Conservation (phyloP, 257 asterid species). For the Solanum etuberosum region DNA sequence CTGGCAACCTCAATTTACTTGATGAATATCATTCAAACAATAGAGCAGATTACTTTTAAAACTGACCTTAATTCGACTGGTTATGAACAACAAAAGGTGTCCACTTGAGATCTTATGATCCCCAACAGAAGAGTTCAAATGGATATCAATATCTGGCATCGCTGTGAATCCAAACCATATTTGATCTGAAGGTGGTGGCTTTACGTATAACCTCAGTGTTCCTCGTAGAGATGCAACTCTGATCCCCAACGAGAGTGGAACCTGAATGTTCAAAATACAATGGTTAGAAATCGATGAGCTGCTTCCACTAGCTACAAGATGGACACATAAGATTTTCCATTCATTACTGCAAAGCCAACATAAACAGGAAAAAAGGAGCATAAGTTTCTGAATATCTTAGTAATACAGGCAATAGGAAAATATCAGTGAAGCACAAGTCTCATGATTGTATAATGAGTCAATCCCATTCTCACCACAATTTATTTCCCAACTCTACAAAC, state of each 20-base stretch:
- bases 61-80: slow-evolving; percentile 76
- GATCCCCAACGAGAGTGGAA: slow-evolving; percentile 72
- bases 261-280: slow-evolving; percentile 34
- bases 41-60: not conserved
- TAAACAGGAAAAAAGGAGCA: not conserved
- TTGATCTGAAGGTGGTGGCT: slow-evolving; percentile 97
- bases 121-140: slow-evolving; percentile 75
- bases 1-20: not conserved
- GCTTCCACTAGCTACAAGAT: not conserved
- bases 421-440: not conserved
- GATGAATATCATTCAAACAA: not conserved
- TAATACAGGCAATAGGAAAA: not conserved
- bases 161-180: slow-evolving; percentile 84
- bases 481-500: not conserved
- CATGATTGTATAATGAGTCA: not conserved
- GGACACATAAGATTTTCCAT: not conserved
- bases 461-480: not conserved
- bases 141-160: slow-evolving; percentile 83
- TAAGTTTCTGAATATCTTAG: not conserved
- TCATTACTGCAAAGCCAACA: not conserved
- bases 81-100: slow-evolving; percentile 58
- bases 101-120: slow-evolving; percentile 78
- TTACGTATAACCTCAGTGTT: slow-evolving; percentile 58
- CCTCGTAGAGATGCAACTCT: slow-evolving; percentile 74
- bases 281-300: slow-evolving; percentile 1